Percentiles rank a stretch among this genome's conserved stretches.
Evolutionary conservation across 441 rosid genomes (phyloP).

Genomic region (Omphalea diandra): DNA sequence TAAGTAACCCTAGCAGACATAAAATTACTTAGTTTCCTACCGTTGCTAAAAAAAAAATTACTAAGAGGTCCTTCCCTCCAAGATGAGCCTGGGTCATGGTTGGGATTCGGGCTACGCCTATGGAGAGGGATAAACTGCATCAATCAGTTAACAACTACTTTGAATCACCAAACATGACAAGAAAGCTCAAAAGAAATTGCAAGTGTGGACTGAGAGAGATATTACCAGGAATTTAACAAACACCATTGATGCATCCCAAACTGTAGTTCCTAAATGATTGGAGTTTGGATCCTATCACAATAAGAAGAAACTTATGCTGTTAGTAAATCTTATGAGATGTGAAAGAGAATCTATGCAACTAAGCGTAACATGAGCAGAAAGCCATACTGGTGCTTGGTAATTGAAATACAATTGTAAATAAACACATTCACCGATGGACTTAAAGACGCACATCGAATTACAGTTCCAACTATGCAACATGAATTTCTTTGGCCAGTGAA

Average conservation of each 20-base stretch:
- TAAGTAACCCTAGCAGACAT: too few relatives aligned
- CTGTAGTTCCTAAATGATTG: conserved; percentile 94
- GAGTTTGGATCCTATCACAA: conserved; percentile 92
- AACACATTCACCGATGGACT: neutral
- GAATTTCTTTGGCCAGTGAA: too few relatives aligned
- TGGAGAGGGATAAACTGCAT: too few relatives aligned
- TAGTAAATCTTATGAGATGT: conserved; percentile 10
- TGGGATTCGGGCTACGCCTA: too few relatives aligned
- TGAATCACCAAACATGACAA: conserved; percentile 5
- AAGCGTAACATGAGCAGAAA: neutral
- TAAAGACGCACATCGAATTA: too few relatives aligned
- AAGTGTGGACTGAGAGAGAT: neutral
- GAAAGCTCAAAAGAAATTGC: neutral
- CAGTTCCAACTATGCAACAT: too few relatives aligned
- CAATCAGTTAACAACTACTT: too few relatives aligned
- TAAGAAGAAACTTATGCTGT: conserved; percentile 18
- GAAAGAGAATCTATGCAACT: conserved; percentile 9
- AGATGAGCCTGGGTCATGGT: too few relatives aligned
- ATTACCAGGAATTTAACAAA: conserved; percentile 83
- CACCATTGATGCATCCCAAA: conserved; percentile 99
- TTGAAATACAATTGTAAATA: neutral
- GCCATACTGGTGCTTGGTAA: neutral
- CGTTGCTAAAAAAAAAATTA: too few relatives aligned
- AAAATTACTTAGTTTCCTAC: too few relatives aligned
- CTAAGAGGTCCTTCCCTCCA: too few relatives aligned